Conservation (phyloP, 78 protist genomes). For the Polysphondylium violaceum region DNA sequence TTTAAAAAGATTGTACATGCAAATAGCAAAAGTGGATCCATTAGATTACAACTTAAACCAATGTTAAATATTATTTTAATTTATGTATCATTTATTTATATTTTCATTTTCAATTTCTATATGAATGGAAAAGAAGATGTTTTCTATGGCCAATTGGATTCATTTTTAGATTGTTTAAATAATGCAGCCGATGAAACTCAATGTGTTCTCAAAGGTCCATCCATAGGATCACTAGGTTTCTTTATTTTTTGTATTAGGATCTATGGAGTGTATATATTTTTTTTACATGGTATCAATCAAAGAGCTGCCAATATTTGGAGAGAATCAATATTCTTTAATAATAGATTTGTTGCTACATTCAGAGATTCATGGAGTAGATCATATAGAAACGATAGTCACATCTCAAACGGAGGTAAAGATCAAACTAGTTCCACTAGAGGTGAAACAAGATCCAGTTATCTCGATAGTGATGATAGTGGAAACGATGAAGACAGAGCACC, state of each 20-base stretch:
- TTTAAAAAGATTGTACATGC: background rate
- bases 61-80: conserved; percentile 29
- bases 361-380: too few species aligned
- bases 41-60: conserved; percentile 43
- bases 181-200: background rate
- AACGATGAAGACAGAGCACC: too few species aligned
- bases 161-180: background rate
- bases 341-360: conserved; percentile 22
- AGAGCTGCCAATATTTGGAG: conserved; percentile 41
- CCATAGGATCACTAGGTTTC: conserved; percentile 13
- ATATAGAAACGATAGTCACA: too few species aligned
- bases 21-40: background rate
- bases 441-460: too few species aligned
- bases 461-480: too few species aligned
- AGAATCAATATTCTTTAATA: conserved; percentile 22
- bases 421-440: too few species aligned
- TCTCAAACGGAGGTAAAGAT: too few species aligned
- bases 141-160: background rate
- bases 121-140: conserved; percentile 7
- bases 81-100: conserved; percentile 30
- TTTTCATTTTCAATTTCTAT: conserved; percentile 29
- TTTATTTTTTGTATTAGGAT: conserved; percentile 42
- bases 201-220: conserved; percentile 49
- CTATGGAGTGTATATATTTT: conserved; percentile 23
- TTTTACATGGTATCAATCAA: conserved; percentile 4